These are phyloP conservation scores for Aspergillus ibericus DNA, from an alignment of 2,329 filamentous ascomycete species.

Conservation along the genomic window DNA sequence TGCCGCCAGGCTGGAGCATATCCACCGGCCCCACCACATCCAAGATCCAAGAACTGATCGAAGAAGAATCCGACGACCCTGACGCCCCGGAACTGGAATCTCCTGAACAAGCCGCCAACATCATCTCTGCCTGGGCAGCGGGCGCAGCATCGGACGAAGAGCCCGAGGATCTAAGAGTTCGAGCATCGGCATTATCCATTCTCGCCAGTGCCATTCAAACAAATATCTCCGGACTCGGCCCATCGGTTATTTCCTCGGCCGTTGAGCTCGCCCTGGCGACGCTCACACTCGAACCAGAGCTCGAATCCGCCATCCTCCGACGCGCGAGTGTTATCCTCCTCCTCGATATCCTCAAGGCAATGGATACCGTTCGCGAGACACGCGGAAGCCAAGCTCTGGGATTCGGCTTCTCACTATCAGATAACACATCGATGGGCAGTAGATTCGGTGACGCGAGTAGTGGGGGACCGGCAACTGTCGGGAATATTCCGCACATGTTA, in stretches of 20 bases:
- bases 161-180: conserved; percentile 45
- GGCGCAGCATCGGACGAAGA: conserved; percentile 38
- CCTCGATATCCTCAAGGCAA: conserved; percentile 42
- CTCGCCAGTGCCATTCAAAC: conserved; percentile 43
- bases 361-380: conserved; percentile 37
- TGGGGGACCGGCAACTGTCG: conserved; percentile 29
- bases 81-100: conserved; percentile 36
- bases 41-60: background rate
- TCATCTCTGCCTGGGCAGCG: conserved; percentile 43
- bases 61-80: conserved; percentile 22
- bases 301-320: conserved; percentile 43
- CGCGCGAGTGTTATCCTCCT: conserved; percentile 43
- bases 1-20: conserved; percentile 31
- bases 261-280: conserved; percentile 44
- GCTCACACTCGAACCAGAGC: conserved; percentile 36
- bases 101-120: conserved; percentile 37
- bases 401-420: conserved; percentile 42
- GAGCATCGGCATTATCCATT: conserved; percentile 47
- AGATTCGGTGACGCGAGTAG: background rate
- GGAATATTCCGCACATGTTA: conserved; percentile 42
- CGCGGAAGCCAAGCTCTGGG: conserved; percentile 32
- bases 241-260: conserved; percentile 34
- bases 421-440: conserved; percentile 6
- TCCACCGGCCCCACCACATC: background rate
- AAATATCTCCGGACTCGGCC: conserved; percentile 41